Percentiles rank a stretch among this genome's conserved stretches.
phyloP scores from a whole-genome alignment of 257 asterid species.

The Lantana camara region DNA sequence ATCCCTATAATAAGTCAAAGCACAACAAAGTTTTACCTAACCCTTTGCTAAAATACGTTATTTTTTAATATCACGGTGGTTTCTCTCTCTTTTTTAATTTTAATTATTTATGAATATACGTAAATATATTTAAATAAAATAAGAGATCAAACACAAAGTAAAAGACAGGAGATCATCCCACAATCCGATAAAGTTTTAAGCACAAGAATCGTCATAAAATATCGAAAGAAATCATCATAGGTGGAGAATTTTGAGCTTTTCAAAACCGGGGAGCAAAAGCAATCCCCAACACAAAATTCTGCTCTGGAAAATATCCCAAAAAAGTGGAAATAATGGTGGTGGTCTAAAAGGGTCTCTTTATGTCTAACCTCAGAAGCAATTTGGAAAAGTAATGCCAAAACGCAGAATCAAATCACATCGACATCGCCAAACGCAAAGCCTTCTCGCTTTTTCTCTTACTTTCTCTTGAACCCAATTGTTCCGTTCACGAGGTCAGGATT shows the following conservation, averaged over 20 bases:
- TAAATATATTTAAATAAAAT: no score
- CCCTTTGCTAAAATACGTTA: neutral
- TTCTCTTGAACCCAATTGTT: no score
- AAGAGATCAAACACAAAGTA: no score
- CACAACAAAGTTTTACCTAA: neutral
- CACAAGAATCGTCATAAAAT: constrained; percentile 3
- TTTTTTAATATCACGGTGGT: no score
- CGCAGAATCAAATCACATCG: constrained; percentile 34
- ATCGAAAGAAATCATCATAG: neutral
- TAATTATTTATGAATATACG: no score
- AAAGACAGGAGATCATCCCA: no score
- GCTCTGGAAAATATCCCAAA: constrained; percentile 24
- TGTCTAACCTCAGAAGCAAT: constrained; percentile 7
- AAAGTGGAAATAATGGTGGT: constrained; percentile 32
- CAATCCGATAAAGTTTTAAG: neutral
- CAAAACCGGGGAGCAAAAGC: constrained; percentile 40
- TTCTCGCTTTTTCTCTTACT: no score
- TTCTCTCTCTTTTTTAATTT: no score
- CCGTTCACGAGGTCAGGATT: no score
- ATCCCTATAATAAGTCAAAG: neutral
- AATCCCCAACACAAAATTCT: constrained; percentile 18
- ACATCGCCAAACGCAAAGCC: no score
- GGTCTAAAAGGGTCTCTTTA: constrained; percentile 21
- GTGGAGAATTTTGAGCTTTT: constrained; percentile 37
- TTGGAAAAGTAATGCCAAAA: constrained; percentile 6